Evolutionary conservation across 2,329 filamentous ascomycete species (phyloP).

Genomic region (Xylariaceae sp.): DNA sequence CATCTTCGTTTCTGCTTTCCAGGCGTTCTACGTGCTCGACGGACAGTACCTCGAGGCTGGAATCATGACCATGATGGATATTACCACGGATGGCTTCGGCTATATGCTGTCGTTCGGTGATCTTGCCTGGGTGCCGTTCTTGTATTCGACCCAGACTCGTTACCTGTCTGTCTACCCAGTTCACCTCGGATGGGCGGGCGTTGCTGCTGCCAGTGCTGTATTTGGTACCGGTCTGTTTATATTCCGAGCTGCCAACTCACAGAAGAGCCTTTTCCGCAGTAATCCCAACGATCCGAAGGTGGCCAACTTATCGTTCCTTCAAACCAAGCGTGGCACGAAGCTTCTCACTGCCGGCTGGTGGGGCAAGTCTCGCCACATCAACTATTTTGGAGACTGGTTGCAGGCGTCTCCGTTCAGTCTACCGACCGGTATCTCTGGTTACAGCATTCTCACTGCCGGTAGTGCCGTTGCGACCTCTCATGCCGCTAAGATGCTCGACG

Average conservation of each 20-base stretch:
- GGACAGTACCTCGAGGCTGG: conserved; percentile 86
- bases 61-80: conserved; percentile 92
- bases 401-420: conserved; percentile 91
- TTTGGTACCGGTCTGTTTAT: conserved; percentile 80
- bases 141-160: conserved; percentile 83
- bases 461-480: conserved; percentile 57
- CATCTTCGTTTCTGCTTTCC: conserved; percentile 76
- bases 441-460: conserved; percentile 70
- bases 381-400: conserved; percentile 94
- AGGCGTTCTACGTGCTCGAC: conserved; percentile 85
- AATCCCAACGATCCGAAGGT: conserved; percentile 85
- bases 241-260: conserved; percentile 89
- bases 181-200: conserved; percentile 72
- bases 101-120: conserved; percentile 96
- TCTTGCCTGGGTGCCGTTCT: conserved; percentile 89
- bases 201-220: conserved; percentile 69
- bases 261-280: conserved; percentile 94
- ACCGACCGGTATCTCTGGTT: conserved; percentile 81
- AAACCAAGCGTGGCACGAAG: conserved; percentile 82
- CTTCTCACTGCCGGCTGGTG: conserved; percentile 51
- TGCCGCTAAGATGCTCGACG: conserved; percentile 60
- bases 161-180: conserved; percentile 86
- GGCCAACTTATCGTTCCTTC: conserved; percentile 81
- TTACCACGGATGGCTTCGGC: conserved; percentile 91
- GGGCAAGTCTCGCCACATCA: conserved; percentile 77